Conservation (phyloP, 306 rosid genomes). For the Pyrus communis region DNA sequence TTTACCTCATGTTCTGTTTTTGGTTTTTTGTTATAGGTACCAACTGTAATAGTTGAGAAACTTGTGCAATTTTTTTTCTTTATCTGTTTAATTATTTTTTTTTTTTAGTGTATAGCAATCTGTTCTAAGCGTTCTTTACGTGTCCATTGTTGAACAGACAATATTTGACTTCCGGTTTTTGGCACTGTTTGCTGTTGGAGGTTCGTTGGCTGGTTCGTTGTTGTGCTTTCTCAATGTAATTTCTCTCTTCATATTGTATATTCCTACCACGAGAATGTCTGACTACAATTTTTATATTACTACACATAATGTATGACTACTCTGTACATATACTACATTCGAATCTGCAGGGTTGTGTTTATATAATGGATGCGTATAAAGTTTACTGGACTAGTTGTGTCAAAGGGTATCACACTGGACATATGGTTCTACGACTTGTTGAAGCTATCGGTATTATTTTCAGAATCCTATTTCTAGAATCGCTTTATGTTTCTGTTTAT, state of each 20-base stretch:
- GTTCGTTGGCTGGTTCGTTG: conserved; percentile 92
- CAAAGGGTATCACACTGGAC: conserved; percentile 83
- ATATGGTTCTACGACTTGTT: conserved; percentile 80
- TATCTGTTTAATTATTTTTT: too few species aligned
- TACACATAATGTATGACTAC: background rate
- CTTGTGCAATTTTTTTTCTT: background rate
- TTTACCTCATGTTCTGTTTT: background rate
- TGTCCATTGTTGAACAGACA: conserved; percentile 40
- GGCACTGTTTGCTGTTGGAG: conserved; percentile 89
- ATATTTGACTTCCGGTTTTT: conserved; percentile 93
- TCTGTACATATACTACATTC: conserved; percentile 8
- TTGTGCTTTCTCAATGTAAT: conserved; percentile 91
- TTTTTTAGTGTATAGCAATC: background rate
- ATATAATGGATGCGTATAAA: conserved; percentile 76
- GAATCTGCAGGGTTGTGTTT: conserved; percentile 69
- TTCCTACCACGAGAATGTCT: background rate
- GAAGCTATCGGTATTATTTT: conserved; percentile 83
- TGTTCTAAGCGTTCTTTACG: conserved; percentile 7
- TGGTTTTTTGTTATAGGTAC: background rate
- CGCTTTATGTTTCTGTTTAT: background rate
- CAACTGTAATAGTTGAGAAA: background rate
- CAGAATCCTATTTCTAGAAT: background rate
- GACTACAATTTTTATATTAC: background rate
- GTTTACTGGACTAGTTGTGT: conserved; percentile 88
- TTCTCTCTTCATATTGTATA: conserved; percentile 9